Conservation (phyloP, 1,284 basidiomycete genomes). For the Ganoderma multipileum region DNA sequence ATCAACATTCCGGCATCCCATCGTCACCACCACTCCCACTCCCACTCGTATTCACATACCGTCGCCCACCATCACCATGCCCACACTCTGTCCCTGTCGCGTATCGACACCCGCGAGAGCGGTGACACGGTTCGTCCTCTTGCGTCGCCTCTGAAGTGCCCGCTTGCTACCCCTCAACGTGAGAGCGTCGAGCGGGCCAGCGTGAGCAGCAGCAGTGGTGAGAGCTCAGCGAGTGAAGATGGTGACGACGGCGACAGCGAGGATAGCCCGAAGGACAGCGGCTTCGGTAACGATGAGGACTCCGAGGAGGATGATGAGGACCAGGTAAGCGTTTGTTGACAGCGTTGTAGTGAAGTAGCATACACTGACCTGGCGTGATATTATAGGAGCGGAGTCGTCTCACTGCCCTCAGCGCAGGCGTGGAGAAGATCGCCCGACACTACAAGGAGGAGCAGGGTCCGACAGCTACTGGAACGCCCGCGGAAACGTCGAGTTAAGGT, state of each 20-base stretch:
- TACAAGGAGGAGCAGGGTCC: constrained; percentile 27
- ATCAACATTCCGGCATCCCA: constrained; percentile 34
- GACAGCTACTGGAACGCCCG: constrained; percentile 8
- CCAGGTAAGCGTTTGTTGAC: constrained; percentile 10
- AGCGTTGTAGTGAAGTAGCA: background rate
- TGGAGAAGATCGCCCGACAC: constrained; percentile 77
- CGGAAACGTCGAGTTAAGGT: constrained; percentile 19
- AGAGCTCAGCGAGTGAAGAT: constrained; percentile 24
- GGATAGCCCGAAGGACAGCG: constrained; percentile 27
- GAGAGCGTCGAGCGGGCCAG: constrained; percentile 22
- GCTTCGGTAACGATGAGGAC: constrained; percentile 17
- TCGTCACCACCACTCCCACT: constrained; percentile 22
- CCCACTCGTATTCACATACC: constrained; percentile 17
- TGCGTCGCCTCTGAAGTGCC: background rate
- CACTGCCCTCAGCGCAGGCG: constrained; percentile 63
- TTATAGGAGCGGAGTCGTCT: constrained; percentile 37
- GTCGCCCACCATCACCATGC: constrained; percentile 25
- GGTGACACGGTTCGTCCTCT: constrained; percentile 34
- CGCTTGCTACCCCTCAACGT: constrained; percentile 15
- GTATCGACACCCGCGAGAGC: constrained; percentile 36
- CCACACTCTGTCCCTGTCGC: constrained; percentile 25
- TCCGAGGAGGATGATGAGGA: constrained; percentile 31
- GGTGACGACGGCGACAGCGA: constrained; percentile 28
- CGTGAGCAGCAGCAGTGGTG: constrained; percentile 22
- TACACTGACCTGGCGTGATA: constrained; percentile 7